Conservation (phyloP, 2,329 filamentous ascomycete species). For the Knoxdaviesia proteae region DNA sequence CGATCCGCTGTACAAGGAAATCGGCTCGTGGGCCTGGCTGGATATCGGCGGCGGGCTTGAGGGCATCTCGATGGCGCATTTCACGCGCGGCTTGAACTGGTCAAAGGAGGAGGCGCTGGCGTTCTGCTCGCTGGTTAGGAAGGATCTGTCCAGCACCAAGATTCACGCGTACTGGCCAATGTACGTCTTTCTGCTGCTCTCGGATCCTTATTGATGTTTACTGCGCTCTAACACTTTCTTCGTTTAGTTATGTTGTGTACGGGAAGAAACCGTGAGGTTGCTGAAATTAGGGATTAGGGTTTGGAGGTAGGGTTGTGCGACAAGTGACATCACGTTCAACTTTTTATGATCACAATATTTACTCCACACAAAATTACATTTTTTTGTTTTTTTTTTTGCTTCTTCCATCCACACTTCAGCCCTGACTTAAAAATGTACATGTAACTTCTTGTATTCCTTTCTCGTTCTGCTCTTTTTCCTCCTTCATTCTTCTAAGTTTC, state of each 20-base stretch:
- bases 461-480: neutral
- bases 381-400: too few species aligned
- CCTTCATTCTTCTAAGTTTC: too few species aligned
- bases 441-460: neutral
- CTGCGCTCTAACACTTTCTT: too few species aligned
- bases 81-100: constrained; percentile 17
- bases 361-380: too few species aligned
- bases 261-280: neutral
- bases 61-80: constrained; percentile 16
- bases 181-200: constrained; percentile 9
- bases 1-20: constrained; percentile 20
- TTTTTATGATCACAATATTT: too few species aligned
- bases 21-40: constrained; percentile 17
- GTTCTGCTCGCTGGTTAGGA: constrained; percentile 13
- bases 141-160: constrained; percentile 13
- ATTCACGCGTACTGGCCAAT: constrained; percentile 19
- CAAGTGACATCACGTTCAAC: too few species aligned
- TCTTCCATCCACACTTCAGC: neutral
- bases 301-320: neutral
- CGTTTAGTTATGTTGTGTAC: too few species aligned
- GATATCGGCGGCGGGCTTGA: constrained; percentile 14
- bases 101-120: constrained; percentile 11
- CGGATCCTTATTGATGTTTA: neutral
- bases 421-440: constrained; percentile 1
- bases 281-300: constrained; percentile 2